Percentiles rank a stretch among this genome's conserved stretches.
phyloP scores from a whole-genome alignment of 371 early-diverging fungal genomes.

The Chytridium lagenaria region DNA sequence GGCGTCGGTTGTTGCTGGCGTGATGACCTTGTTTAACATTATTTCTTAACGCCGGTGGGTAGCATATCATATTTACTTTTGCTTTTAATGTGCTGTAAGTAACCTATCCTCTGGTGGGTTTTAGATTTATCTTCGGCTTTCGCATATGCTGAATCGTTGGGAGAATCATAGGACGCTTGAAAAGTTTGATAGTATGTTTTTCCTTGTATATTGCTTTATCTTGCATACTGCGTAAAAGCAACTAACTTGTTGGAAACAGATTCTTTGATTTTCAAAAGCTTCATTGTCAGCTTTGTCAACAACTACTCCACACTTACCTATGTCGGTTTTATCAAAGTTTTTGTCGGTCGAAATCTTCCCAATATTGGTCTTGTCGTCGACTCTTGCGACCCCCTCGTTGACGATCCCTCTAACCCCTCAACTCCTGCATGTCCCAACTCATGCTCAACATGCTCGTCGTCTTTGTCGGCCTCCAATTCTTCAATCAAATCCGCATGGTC shows the following conservation, averaged over 20 bases:
- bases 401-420: slow-evolving; percentile 24
- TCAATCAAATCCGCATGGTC: slow-evolving; percentile 53
- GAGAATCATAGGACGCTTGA: slow-evolving; percentile 43
- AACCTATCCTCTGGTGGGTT: background rate
- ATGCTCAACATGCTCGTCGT: slow-evolving; percentile 64
- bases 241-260: slow-evolving; percentile 39
- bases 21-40: slow-evolving; percentile 37
- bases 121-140: slow-evolving; percentile 26
- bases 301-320: slow-evolving; percentile 63
- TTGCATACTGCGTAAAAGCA: background rate
- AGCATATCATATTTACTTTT: background rate
- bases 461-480: slow-evolving; percentile 61
- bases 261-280: slow-evolving; percentile 59
- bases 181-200: slow-evolving; percentile 27
- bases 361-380: slow-evolving; percentile 21
- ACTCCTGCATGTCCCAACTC: slow-evolving; percentile 58
- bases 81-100: slow-evolving; percentile 8
- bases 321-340: slow-evolving; percentile 59
- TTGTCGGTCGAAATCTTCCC: slow-evolving; percentile 23
- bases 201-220: background rate
- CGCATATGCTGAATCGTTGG: slow-evolving; percentile 22
- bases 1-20: slow-evolving; percentile 36
- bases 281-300: slow-evolving; percentile 65
- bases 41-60: slow-evolving; percentile 48
- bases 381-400: slow-evolving; percentile 21